Conservation (phyloP, 352 stramenopile genomes). For the Hyaloperonospora arabidopsidis region DNA sequence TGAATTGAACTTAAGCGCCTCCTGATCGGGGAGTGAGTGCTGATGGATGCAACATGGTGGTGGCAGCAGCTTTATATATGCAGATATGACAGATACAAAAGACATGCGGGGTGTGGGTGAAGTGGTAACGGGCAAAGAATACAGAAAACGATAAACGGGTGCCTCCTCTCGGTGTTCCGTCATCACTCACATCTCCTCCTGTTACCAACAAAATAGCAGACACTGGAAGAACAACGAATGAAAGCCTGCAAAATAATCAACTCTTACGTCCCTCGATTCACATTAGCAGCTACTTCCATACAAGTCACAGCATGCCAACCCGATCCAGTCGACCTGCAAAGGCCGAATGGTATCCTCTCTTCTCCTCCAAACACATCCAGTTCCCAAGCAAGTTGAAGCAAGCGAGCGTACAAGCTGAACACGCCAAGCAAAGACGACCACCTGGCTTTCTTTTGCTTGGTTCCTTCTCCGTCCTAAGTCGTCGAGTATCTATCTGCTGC, state of each 20-base stretch:
- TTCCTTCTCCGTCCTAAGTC: slow-evolving; percentile 22
- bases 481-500: slow-evolving; percentile 28
- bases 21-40: slow-evolving; percentile 1
- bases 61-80: slow-evolving; percentile 20
- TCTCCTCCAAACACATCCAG: slow-evolving; percentile 14
- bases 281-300: slow-evolving; percentile 30
- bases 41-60: slow-evolving; percentile 3
- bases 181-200: not conserved
- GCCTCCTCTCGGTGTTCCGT: not conserved
- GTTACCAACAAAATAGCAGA: not conserved
- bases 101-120: slow-evolving; percentile 5
- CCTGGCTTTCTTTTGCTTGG: slow-evolving; percentile 31
- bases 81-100: slow-evolving; percentile 17
- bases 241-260: slow-evolving; percentile 62
- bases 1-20: slow-evolving; percentile 13
- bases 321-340: slow-evolving; percentile 19
- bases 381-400: slow-evolving; percentile 20
- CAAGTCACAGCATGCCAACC: slow-evolving; percentile 23
- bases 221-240: slow-evolving; percentile 13
- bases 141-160: slow-evolving; percentile 5
- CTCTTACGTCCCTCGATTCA: slow-evolving; percentile 57
- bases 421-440: slow-evolving; percentile 20
- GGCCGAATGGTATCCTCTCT: slow-evolving; percentile 18
- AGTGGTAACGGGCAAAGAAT: slow-evolving; percentile 17
- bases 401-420: slow-evolving; percentile 21